These are phyloP conservation scores for Hortaea werneckii DNA, from an alignment of 2,329 filamentous ascomycete genomes.

Conservation along the genomic window DNA sequence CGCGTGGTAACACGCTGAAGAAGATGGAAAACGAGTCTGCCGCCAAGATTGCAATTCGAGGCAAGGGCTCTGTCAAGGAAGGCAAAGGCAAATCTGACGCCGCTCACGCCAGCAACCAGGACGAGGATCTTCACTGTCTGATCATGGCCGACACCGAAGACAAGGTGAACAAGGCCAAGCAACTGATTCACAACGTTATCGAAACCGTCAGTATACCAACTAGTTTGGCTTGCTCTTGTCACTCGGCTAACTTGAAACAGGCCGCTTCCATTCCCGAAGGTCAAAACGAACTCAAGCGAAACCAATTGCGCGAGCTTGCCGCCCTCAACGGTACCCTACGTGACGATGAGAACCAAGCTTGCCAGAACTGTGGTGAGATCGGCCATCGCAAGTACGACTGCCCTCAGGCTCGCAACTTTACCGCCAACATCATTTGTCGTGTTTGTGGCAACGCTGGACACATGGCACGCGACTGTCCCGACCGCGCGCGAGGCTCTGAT, in stretches of 20 bases:
- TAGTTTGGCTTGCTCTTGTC: neutral
- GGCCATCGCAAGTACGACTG: conserved; percentile 98
- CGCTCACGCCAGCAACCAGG: conserved; percentile 98
- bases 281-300: conserved; percentile 97
- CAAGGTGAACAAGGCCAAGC: conserved; percentile 98
- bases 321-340: conserved; percentile 97
- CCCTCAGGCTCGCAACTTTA: conserved; percentile 94
- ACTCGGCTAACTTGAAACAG: conserved; percentile 36
- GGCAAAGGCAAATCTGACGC: conserved; percentile 98
- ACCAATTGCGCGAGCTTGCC: conserved; percentile 93
- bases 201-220: conserved; percentile 65
- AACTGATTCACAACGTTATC: conserved; percentile 95
- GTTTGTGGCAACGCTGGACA: conserved; percentile 96
- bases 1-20: conserved; percentile 98
- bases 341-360: conserved; percentile 98
- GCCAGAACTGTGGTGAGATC: conserved; percentile 98
- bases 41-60: conserved; percentile 98
- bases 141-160: conserved; percentile 99
- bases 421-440: conserved; percentile 98
- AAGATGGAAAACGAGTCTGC: conserved; percentile 98
- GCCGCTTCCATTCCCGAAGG: conserved; percentile 97
- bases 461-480: conserved; percentile 96
- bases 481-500: conserved; percentile 78
- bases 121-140: conserved; percentile 96
- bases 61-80: conserved; percentile 99